Evolutionary conservation across 148 eudicot genomes (phyloP), one percentile per base, ranked within the genome.

Genomic region (Fagopyrum homotropicum): DNA sequence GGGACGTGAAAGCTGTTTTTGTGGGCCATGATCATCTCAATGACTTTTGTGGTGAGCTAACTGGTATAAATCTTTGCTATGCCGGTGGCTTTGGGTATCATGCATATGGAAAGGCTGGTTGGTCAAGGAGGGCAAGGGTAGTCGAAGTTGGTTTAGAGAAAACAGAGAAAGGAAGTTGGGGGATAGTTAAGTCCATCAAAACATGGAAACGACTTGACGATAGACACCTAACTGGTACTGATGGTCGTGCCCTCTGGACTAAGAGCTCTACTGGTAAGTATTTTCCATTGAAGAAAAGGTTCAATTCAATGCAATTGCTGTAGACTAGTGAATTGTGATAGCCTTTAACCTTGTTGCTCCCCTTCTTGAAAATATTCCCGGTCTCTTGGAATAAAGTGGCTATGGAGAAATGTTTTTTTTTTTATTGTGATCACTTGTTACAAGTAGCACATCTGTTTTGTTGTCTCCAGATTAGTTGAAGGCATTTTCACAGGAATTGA

Each of bases 71-170:
- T 84, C 90, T 94, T 72, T 94, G 98, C 69, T 94, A 94, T 73
- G 92, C 85, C 35, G 98, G 98, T 61, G 98, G 98, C 40, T 91
- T 94, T 64, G 98, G 98, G 17, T 94, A 94, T 80, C 98, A 94
- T 83, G 98, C 98, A 4, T 94, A 94, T 76, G 98, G 98, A 50
- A 84, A 86, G 79, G 97, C 93, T 64, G 98, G 98, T 30, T 94
- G 98, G 98, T 59, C 83, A 12, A 85, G 97, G 76, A 87, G 98
- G 80, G 87, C 98, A n/a, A 87, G 98, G 80, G 86, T 94, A 81
- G 92, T 94, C 43, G 85, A 82, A 11, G 89, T 84, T 2, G 84
- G 82, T 68, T 69, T 94, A 81, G 96, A 88, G 77, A 94, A 89
- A 83, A 75, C 80, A 51, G 66, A 64, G 5, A 80, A 85, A 35